Evolutionary conservation across 257 asterid species (phyloP), one percentile per base, ranked within the genome.

Genomic region (Petunia secreta): DNA sequence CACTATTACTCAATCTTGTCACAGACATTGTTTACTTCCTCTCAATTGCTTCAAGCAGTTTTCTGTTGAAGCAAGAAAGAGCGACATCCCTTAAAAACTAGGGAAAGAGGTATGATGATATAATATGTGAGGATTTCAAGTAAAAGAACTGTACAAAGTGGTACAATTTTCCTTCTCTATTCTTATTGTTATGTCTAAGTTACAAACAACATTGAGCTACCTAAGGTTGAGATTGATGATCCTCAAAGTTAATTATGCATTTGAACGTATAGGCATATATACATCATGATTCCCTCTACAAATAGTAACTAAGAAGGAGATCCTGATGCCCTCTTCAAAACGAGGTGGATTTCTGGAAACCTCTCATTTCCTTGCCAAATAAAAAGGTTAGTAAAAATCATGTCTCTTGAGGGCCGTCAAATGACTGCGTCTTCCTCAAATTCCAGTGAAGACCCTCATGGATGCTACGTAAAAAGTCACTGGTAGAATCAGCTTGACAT

Each of bases 371-470:
- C 77, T 69, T 46, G 34, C 40, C 59, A 69, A 25, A 46, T 69
- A 9, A 46, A 55, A 71, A 6, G 58, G 44, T 71, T 71, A 25
- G 60, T 0, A 68, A 0, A 15, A 36, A 53, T 86, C 82, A 80
- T 5, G 87, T 80, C 41, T 95, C 98, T 2, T 83, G 92, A 6
- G 97, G 97, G 64, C 97, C 97, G 48, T 96, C 98, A n/a, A 85
- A 90, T 65, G 94, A 84, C 87, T 96, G 99, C 0, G 87, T 91
- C 90, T 91, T 94, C 87, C 99, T 90, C 87, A 96, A 84, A 83
- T 96, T 96, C 99, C 99, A 96, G 79, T 94, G 97, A 55, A 96
- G 98, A 34, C 98, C 98, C 1, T 94, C 97, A 2, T 94, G 97
- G 75, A 96, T 96, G 88, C 99, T 96, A 40, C 86, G 94, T 14